phyloP scores from a whole-genome alignment of 2,329 filamentous ascomycete genomes.

The Helotiales sp. region DNA sequence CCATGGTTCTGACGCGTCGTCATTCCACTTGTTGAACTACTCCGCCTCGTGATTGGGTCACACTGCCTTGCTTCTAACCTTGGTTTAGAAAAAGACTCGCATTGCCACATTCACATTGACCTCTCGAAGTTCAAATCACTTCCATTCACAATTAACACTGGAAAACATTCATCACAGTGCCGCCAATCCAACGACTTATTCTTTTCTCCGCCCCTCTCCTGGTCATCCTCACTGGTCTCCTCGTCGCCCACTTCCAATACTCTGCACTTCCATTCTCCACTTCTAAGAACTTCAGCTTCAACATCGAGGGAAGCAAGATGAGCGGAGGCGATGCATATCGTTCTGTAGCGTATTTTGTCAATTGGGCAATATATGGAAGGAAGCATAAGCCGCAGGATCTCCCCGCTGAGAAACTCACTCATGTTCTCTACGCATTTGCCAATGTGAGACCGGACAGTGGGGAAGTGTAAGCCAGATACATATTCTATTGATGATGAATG shows the following conservation, averaged over 20 bases:
- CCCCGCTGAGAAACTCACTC: slow-evolving; percentile 79
- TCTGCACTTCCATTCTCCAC: slow-evolving; percentile 20
- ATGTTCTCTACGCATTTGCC: slow-evolving; percentile 89
- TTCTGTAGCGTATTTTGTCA: slow-evolving; percentile 53
- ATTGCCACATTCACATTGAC: slow-evolving; percentile 23
- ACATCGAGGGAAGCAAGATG: slow-evolving; percentile 29
- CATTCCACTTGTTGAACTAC: slow-evolving; percentile 9
- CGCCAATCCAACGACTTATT: slow-evolving; percentile 24
- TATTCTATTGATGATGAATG: background rate
- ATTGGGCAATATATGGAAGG: slow-evolving; percentile 80
- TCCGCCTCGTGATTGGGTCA: slow-evolving; percentile 22
- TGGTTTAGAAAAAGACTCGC: slow-evolving; percentile 7
- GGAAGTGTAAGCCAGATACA: slow-evolving; percentile 63
- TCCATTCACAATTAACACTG: background rate
- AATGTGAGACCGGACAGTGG: slow-evolving; percentile 81
- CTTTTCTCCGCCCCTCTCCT: slow-evolving; percentile 30
- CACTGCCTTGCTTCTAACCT: slow-evolving; percentile 8
- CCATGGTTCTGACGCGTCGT: background rate
- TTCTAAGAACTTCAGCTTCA: background rate
- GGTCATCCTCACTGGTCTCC: slow-evolving; percentile 26
- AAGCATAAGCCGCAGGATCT: slow-evolving; percentile 87
- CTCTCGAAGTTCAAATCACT: slow-evolving; percentile 7
- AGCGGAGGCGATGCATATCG: slow-evolving; percentile 55
- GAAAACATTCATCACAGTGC: slow-evolving; percentile 29
- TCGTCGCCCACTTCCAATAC: slow-evolving; percentile 29